phyloP scores from a whole-genome alignment of 805 yeast genomes.

The Myxozyma melibiosi region DNA sequence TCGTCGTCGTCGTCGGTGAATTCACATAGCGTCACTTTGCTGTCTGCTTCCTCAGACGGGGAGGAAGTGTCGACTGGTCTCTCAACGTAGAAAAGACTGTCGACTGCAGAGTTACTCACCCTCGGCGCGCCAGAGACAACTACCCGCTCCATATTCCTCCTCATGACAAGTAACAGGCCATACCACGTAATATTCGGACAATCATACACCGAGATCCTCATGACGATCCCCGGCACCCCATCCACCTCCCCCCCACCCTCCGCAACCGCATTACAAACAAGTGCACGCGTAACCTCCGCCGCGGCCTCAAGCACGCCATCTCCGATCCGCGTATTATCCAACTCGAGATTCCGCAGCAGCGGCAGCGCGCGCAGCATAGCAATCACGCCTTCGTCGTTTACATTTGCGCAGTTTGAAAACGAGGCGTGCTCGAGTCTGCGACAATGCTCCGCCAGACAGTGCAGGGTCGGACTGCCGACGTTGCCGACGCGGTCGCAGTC shows the following conservation, averaged over 20 bases:
- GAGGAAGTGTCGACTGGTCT: background rate
- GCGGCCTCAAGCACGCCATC: slow-evolving; percentile 23
- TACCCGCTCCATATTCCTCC: slow-evolving; percentile 23
- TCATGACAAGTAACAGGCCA: slow-evolving; percentile 14
- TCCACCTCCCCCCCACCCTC: background rate
- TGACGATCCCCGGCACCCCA: slow-evolving; percentile 4
- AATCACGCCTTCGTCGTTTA: slow-evolving; percentile 18
- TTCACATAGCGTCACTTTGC: background rate
- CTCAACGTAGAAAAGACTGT: background rate
- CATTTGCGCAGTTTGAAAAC: slow-evolving; percentile 19
- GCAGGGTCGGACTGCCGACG: slow-evolving; percentile 19
- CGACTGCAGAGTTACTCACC: background rate
- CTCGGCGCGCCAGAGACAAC: background rate
- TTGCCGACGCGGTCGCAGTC: slow-evolving; percentile 27
- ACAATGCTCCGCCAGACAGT: slow-evolving; percentile 7
- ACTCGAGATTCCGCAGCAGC: slow-evolving; percentile 17
- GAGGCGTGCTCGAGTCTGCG: slow-evolving; percentile 13
- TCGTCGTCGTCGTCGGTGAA: background rate
- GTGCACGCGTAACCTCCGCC: slow-evolving; percentile 7
- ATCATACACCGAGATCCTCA: slow-evolving; percentile 22
- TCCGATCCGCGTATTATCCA: slow-evolving; percentile 25
- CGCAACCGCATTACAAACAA: background rate
- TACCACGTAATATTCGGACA: slow-evolving; percentile 30
- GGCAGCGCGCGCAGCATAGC: slow-evolving; percentile 6
- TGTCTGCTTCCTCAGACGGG: background rate